Evolutionary conservation across 2,329 filamentous ascomycete genomes (phyloP).

Genomic region (Elsinoe perseae): DNA sequence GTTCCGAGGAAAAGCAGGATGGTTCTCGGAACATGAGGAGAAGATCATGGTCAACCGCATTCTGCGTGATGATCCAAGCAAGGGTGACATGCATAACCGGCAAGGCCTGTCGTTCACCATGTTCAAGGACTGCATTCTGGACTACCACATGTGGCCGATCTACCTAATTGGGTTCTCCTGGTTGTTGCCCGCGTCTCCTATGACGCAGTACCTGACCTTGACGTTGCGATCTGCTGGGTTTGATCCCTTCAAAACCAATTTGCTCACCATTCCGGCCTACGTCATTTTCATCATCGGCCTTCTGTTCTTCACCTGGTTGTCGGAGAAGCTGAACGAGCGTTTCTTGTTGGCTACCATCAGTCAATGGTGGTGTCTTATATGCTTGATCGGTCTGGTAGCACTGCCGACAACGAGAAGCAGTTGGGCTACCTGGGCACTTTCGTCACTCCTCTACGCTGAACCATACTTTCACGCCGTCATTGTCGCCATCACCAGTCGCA

Average conservation of each 20-base stretch:
- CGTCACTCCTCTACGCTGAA: conserved; percentile 33
- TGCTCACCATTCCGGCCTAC: conserved; percentile 38
- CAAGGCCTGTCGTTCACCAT: conserved; percentile 44
- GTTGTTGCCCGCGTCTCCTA: conserved; percentile 31
- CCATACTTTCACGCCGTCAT: conserved; percentile 49
- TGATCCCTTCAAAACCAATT: conserved; percentile 36
- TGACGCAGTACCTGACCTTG: conserved; percentile 34
- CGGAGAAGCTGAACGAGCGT: conserved; percentile 44
- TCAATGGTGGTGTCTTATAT: conserved; percentile 36
- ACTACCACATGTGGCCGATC: conserved; percentile 53
- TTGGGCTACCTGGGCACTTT: conserved; percentile 34
- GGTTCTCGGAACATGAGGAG: conserved; percentile 61
- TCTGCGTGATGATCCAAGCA: conserved; percentile 48
- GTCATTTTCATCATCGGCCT: conserved; percentile 46
- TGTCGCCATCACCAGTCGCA: conserved; percentile 54
- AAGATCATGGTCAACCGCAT: conserved; percentile 62
- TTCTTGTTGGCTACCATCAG: conserved; percentile 41
- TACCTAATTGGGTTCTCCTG: conserved; percentile 44
- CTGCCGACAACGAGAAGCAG: conserved; percentile 30
- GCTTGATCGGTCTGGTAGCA: conserved; percentile 33
- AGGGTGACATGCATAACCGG: conserved; percentile 55
- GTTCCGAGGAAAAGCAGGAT: conserved; percentile 53
- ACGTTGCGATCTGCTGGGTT: conserved; percentile 34
- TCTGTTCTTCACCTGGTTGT: conserved; percentile 41
- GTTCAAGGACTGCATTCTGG: conserved; percentile 43